Base-by-base conservation (phyloP, 2,329 filamentous ascomycete genomes). In the Penicillium hesseltinei region DNA sequence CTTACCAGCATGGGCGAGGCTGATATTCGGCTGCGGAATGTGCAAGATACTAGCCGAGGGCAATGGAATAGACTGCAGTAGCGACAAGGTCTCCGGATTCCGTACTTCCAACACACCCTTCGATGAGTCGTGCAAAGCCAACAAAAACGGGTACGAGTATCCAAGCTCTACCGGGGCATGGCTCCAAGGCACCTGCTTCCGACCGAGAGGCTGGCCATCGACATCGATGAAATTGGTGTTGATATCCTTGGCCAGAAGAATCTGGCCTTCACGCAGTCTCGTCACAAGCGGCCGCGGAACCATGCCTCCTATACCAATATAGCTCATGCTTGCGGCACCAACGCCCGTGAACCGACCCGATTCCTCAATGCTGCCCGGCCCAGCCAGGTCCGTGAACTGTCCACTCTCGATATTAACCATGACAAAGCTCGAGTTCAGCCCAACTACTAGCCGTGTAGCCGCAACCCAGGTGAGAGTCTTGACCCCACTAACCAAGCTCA, bases 241-340 rank as follows among this genome's bases (percentile, higher is more conserved):
- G 68, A 97, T 91, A 66, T 99, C 94, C 73, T 96, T 96, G n/a
- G 93, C 91, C n/a, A 99, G 81, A 57, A 99, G 78, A 71, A 97
- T 85, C 75, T 97, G 85, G 5, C 90, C 90, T 62, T 95, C 90
- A 3, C 86, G 84, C 13, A 99, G 81, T 65, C 88, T 88, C 6
- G 92, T 88, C 6, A 91, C 91, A 66, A 99, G 81, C 7, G 94
- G 95, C 69, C 91, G 95, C 2, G 94, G 93, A 55, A 93, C 91
- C 79, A 92, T 94, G 42, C 91, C 90, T 49, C 91, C 92, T 71
- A 97, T 87, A 1, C 93, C 93, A 84, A 97, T 96, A 71, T 97
- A 97, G 44, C 92, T 92, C 91, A 97, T 97, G 47, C 91, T 90
- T 8, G 88, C 89, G 54, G 88, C 89, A 58, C 88, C 89, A 61